phyloP scores from a whole-genome alignment of 2,329 filamentous ascomycete species.

The Microascus cirrosus region DNA sequence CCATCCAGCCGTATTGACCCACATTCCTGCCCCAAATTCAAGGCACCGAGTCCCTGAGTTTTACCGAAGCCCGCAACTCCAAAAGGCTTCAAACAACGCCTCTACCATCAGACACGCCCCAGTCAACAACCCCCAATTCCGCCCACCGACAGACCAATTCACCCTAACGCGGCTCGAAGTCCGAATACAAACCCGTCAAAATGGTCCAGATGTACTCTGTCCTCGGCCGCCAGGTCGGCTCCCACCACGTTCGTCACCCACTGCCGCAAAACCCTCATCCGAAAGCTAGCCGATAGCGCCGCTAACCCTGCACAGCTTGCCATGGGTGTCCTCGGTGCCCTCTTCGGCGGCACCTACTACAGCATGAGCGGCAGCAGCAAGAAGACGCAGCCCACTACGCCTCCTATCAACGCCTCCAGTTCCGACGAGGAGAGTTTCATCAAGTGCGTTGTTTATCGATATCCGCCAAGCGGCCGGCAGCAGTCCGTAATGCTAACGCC shows the following conservation, averaged over 20 bases:
- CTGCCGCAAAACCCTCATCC: constrained; percentile 6
- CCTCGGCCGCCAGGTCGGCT: constrained; percentile 48
- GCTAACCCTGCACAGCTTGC: constrained; percentile 28
- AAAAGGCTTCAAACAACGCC: constrained; percentile 2
- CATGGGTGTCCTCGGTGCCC: constrained; percentile 40
- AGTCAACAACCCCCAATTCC: not conserved
- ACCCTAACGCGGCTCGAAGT: not conserved
- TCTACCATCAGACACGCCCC: not conserved
- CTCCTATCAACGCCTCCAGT: constrained; percentile 51
- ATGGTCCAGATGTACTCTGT: constrained; percentile 33
- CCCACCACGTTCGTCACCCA: constrained; percentile 43
- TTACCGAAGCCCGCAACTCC: not conserved
- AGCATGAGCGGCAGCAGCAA: constrained; percentile 30
- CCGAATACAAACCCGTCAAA: not conserved
- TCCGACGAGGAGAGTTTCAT: constrained; percentile 55
- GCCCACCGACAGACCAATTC: constrained; percentile 1
- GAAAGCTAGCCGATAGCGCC: constrained; percentile 2
- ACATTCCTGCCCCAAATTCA: not conserved
- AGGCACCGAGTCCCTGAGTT: not conserved
- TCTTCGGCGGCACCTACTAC: constrained; percentile 38
- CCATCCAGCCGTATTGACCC: not conserved
- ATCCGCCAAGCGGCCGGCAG: not conserved
- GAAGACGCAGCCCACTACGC: constrained; percentile 27
- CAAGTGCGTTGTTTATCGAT: constrained; percentile 34
- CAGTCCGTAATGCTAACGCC: not conserved